Evolutionary conservation across 805 yeast species (phyloP), one percentile per base, ranked within the genome.

Genomic region (Wickerhamomyces ciferrii): DNA sequence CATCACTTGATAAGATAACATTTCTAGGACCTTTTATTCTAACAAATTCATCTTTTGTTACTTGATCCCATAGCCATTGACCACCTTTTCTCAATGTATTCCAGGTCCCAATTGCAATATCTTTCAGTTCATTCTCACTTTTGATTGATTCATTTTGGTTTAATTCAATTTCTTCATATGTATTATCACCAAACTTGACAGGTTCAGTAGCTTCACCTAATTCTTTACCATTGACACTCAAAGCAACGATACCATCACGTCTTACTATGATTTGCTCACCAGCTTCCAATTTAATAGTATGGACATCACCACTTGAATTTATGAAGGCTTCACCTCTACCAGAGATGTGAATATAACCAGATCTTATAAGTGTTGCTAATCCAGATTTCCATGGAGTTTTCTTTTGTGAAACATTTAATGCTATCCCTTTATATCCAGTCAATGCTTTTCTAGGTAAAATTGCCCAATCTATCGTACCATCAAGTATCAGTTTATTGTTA

Each of bases 381-480:
- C 39, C 39, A 21, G 39, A 37, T 3, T 20, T 37, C 39, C 54
- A 58, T 5, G 85, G 85, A 11, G 71, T 46, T 17, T 55, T 49
- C 25, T 63, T 61, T 42, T 68, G 64, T 1, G 64, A 60, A 2
- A 80, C 58, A 13, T 63, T 53, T 41, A 82, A 61, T 1, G 82
- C 71, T n/a, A 72, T 65, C 1, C 87, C 88, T 8, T 75, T 59
- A 51, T 71, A 79, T 1, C 72, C 75, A 41, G 79, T 79, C 20
- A 83, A 56, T 0, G 81, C 68, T 15, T 66, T 58, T 1, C 69
- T 63, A 39, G 74, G 67, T 41, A 83, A 66, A 4, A 83, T 47
- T 1, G 83, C 84, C 85, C 86, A 83, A 54, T 83, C 89, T 18
- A 61, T 60, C 1, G 76, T 65, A 2, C 89, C 89, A 51, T 83